Evolutionary conservation across 768 basidiomycete species (phyloP).

Genomic region (Lactarius pseudohatsudake): DNA sequence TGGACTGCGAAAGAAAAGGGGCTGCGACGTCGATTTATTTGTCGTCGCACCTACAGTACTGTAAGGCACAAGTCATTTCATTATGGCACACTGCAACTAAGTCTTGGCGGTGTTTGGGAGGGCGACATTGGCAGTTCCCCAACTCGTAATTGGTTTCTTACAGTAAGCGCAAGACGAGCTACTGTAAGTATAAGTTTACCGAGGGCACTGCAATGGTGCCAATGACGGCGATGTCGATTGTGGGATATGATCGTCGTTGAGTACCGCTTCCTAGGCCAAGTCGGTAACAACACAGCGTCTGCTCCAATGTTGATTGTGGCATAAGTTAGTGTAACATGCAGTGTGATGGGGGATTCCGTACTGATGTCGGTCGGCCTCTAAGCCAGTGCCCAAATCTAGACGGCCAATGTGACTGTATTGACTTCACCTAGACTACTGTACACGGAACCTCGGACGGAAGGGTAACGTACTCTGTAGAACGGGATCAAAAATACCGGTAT

Average conservation of each 20-base stretch:
- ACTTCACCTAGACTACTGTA: background rate
- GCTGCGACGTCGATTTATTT: background rate
- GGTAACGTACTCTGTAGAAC: background rate
- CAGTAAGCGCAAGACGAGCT: background rate
- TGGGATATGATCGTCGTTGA: no score
- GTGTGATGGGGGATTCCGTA: no score
- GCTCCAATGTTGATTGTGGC: background rate
- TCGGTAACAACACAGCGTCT: background rate
- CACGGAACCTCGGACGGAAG: background rate
- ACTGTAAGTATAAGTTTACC: no score
- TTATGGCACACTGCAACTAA: background rate
- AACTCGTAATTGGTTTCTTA: background rate
- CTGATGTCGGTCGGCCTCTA: background rate
- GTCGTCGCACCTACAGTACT: background rate
- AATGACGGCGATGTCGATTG: no score
- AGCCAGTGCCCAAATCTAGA: slow-evolving; percentile 2
- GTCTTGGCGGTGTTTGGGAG: background rate
- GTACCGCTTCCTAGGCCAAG: background rate
- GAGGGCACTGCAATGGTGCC: no score
- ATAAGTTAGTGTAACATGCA: no score
- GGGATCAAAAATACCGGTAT: slow-evolving; percentile 1
- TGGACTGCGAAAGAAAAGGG: background rate
- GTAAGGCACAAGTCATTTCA: no score
- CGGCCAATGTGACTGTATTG: background rate
- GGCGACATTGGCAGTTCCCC: background rate